Percentiles rank a stretch among this genome's conserved stretches.
These are phyloP conservation scores for Debaryomyces singareniensis DNA, from an alignment of 1,139 yeast species.

Conservation along the genomic window DNA sequence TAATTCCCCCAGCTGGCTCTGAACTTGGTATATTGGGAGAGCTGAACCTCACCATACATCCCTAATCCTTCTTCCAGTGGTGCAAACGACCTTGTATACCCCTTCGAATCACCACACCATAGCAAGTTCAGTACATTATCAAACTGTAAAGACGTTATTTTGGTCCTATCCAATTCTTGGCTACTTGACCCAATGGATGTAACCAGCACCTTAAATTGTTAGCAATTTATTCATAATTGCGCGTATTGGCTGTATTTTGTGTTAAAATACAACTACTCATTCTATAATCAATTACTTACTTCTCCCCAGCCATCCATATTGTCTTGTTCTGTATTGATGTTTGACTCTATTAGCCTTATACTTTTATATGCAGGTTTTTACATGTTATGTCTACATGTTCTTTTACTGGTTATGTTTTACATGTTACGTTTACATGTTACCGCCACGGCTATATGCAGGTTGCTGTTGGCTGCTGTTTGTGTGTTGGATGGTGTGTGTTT, in stretches of 20 bases:
- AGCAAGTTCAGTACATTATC: constrained; percentile 68
- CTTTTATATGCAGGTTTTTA: not conserved
- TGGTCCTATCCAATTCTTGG: constrained; percentile 8
- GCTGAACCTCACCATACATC: constrained; percentile 19
- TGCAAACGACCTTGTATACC: constrained; percentile 27
- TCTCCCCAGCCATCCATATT: constrained; percentile 39
- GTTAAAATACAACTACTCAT: not conserved
- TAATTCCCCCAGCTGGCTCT: constrained; percentile 31
- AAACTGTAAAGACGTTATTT: constrained; percentile 41
- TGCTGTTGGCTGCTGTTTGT: too few relatives aligned
- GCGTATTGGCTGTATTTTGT: too few relatives aligned
- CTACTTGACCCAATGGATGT: constrained; percentile 18
- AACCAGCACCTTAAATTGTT: constrained; percentile 17
- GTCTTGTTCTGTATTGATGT: constrained; percentile 1
- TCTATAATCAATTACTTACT: constrained; percentile 10
- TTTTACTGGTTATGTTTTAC: too few relatives aligned
- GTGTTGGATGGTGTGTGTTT: too few relatives aligned
- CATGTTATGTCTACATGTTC: too few relatives aligned
- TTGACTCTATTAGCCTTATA: not conserved
- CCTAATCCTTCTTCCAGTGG: constrained; percentile 4
- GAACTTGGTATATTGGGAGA: constrained; percentile 47
- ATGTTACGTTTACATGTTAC: too few relatives aligned
- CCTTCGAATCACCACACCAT: constrained; percentile 76
- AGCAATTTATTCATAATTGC: constrained; percentile 4
- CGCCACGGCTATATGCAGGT: not conserved